Base-by-base conservation (phyloP, 805 yeast genomes). In the Peterozyma toletana region DNA sequence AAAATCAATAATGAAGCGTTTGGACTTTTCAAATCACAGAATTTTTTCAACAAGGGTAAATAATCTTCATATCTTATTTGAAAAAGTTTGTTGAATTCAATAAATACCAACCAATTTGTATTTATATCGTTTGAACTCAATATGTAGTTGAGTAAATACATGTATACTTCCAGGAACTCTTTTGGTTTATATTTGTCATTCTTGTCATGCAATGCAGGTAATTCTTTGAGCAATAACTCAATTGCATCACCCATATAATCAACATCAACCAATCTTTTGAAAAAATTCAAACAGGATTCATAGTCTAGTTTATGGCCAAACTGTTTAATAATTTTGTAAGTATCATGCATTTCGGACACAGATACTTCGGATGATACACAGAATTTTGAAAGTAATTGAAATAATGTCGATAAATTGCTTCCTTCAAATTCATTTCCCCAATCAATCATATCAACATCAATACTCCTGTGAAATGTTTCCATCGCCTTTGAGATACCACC, bases 1-100 rank as follows among this genome's bases (percentile, higher is more conserved):
- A 85, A 83, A 11, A 84, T 69, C 27, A 70, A 60, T 42, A 83
- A 66, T 1, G 90, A 78, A 10, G 80, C 78, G 50, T 80, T 77
- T 18, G 86, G 78, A 33, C 84, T 63, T 27, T 68, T 70, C 13
- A 73, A 60, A 9, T 65, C 59, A 48, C 83, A 72, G 50, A 83
- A 80, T 53, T 71, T 74, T 49, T 69, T 60, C 66, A 85, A 71
- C 2, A 80, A 63, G 1, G 83, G 82, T 21, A 75, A 64, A 53
- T 80, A 83, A 3, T 75, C 63, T 5, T 79, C 80, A 50, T 62
- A 73, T 0, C 89, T 85, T 2, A 83, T 67, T 30, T 63, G 53
- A 55, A 83, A 81, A 42, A 74, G 70, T 50, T 71, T 65, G 52
- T 75, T 75, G 38, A 84, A 53, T 43, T 73, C 75, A 3, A 77